Conservation (phyloP, 768 basidiomycete genomes). For the Trametes elegans region DNA sequence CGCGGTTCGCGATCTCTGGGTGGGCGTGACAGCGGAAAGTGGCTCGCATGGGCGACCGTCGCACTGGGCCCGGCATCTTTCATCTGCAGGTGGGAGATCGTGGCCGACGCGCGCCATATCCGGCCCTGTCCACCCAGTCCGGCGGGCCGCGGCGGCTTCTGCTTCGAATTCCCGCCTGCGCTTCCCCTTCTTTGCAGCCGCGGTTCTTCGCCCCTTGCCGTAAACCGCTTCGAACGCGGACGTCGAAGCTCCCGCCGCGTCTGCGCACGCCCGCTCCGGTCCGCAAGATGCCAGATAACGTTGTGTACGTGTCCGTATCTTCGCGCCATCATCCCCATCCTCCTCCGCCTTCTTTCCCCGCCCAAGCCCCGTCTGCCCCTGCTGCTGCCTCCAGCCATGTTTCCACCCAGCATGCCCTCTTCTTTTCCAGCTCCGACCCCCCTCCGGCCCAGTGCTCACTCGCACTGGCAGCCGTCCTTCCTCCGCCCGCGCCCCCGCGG, state of each 20-base stretch:
- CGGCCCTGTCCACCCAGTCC: neutral
- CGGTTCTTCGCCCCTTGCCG: slow-evolving; percentile 8
- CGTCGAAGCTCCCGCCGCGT: neutral
- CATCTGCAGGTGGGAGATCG: slow-evolving; percentile 4
- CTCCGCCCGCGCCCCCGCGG: neutral
- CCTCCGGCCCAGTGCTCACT: neutral
- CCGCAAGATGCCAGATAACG: slow-evolving; percentile 15
- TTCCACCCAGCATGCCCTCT: neutral
- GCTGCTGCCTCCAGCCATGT: neutral
- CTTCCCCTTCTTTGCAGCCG: neutral
- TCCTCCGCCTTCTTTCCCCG: neutral
- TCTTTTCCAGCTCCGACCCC: neutral
- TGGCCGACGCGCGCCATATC: neutral
- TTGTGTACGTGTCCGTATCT: slow-evolving; percentile 1
- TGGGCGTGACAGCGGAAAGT: neutral
- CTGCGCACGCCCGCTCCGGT: slow-evolving; percentile 1
- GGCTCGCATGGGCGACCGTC: neutral
- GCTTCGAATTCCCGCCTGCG: no score
- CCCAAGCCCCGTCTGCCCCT: neutral
- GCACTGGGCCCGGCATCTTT: neutral
- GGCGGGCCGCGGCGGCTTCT: no score
- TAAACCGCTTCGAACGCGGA: neutral
- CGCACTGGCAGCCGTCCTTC: neutral
- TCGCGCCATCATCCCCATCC: neutral
- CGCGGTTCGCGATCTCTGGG: neutral